Conservation (phyloP, 2,329 filamentous ascomycete species). For the Diaporthe citri region DNA sequence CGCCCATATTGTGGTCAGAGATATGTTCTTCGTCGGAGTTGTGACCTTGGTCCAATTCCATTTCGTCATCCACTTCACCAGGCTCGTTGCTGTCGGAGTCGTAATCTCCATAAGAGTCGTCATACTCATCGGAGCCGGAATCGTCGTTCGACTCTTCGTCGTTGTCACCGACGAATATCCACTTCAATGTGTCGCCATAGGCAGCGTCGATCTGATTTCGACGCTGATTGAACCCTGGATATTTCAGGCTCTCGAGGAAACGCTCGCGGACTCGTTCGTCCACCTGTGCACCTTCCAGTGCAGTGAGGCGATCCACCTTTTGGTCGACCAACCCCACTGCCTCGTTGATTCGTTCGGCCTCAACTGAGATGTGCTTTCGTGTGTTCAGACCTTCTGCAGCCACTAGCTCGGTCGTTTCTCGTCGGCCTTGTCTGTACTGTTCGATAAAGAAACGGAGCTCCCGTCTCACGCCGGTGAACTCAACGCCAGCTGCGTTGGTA, state of each 20-base stretch:
- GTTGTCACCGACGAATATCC: constrained; percentile 14
- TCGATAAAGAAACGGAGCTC: constrained; percentile 17
- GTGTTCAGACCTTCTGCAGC: neutral
- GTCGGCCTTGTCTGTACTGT: constrained; percentile 1
- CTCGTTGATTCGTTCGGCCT: constrained; percentile 1
- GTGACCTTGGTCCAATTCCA: neutral
- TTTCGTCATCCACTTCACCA: neutral
- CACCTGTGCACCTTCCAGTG: neutral
- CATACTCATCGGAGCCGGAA: neutral
- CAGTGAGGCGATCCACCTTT: neutral
- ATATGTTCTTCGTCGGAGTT: no score
- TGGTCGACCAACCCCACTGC: neutral
- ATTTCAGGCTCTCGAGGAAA: constrained; percentile 16
- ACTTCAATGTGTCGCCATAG: neutral
- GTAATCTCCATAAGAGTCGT: neutral
- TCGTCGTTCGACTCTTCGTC: neutral
- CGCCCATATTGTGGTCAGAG: neutral
- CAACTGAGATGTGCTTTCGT: neutral
- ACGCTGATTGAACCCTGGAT: constrained; percentile 4
- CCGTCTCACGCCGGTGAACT: neutral
- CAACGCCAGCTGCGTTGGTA: neutral
- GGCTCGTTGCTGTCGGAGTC: neutral
- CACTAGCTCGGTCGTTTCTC: neutral
- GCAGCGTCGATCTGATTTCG: neutral
- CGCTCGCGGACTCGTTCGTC: neutral